phyloP scores from a whole-genome alignment of 2,329 filamentous ascomycete species.

The Oidium heveae region DNA sequence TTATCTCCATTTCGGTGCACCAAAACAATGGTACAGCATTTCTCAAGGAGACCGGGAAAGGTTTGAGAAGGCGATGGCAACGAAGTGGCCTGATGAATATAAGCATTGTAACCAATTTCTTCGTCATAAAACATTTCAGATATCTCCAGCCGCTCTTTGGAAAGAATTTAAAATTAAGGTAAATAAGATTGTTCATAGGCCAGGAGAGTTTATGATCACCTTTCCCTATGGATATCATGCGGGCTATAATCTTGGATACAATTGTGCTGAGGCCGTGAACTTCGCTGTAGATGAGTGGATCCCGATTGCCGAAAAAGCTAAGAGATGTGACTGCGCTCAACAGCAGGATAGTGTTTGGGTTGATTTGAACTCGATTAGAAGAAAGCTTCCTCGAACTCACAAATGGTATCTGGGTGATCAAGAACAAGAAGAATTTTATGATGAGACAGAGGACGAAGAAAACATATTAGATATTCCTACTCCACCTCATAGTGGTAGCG shows the following conservation, averaged over 20 bases:
- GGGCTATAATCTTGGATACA: conserved; percentile 93
- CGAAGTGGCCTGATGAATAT: conserved; percentile 78
- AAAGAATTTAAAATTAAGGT: conserved; percentile 86
- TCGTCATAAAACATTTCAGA: conserved; percentile 89
- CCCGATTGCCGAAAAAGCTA: conserved; percentile 81
- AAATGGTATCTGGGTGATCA: conserved; percentile 64
- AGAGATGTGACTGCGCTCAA: conserved; percentile 86
- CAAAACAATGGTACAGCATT: conserved; percentile 99
- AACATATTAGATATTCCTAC: conserved; percentile 47
- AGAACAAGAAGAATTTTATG: conserved; percentile 28
- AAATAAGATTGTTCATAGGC: conserved; percentile 84
- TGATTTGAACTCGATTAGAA: conserved; percentile 84
- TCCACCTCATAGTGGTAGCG: conserved; percentile 45
- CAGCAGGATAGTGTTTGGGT: conserved; percentile 97
- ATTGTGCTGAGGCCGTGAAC: conserved; percentile 96
- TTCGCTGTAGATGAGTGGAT: conserved; percentile 92
- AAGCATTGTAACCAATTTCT: conserved; percentile 93
- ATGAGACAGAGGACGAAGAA: conserved; percentile 34
- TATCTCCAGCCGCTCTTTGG: conserved; percentile 69
- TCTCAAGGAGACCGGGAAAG: conserved; percentile 80
- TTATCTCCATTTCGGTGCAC: conserved; percentile 94
- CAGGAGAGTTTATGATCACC: conserved; percentile 93
- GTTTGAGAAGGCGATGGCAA: conserved; percentile 89
- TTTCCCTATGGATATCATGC: conserved; percentile 98
- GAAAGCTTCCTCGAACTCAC: conserved; percentile 72